These are phyloP conservation scores for Phellopilus nigrolimitatus DNA, from an alignment of 1,284 basidiomycete species.

Conservation along the genomic window DNA sequence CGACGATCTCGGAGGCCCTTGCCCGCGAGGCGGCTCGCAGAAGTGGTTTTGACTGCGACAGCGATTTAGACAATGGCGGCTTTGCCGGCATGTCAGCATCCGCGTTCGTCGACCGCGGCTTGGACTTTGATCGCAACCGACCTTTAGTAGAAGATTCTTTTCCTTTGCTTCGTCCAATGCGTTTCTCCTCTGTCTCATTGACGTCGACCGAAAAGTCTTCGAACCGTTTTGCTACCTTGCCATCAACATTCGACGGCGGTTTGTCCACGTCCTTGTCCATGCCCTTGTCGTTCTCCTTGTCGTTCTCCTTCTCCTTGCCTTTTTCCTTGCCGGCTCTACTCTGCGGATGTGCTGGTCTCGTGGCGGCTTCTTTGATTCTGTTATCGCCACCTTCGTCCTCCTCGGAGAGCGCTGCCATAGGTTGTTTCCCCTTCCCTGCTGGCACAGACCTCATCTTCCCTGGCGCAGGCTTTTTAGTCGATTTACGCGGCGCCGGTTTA, in stretches of 20 bases:
- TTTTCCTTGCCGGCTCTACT: slow-evolving; percentile 27
- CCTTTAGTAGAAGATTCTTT: neutral
- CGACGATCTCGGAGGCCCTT: slow-evolving; percentile 1
- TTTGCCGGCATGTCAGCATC: slow-evolving; percentile 4
- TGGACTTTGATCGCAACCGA: slow-evolving; percentile 13
- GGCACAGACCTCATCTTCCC: slow-evolving; percentile 6
- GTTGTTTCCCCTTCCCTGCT: slow-evolving; percentile 20
- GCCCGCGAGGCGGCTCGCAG: slow-evolving; percentile 7
- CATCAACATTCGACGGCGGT: slow-evolving; percentile 16
- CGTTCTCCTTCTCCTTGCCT: slow-evolving; percentile 27
- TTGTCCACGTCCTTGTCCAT: slow-evolving; percentile 10
- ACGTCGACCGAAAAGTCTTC: slow-evolving; percentile 13
- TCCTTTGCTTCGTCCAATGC: slow-evolving; percentile 1
- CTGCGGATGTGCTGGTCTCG: slow-evolving; percentile 21
- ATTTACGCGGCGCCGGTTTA: slow-evolving; percentile 18
- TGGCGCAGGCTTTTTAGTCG: slow-evolving; percentile 13
- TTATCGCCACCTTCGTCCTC: slow-evolving; percentile 20
- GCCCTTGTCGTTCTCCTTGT: slow-evolving; percentile 27
- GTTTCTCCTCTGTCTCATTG: slow-evolving; percentile 12
- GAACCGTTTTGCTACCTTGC: slow-evolving; percentile 8
- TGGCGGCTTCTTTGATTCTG: neutral
- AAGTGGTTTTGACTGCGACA: slow-evolving; percentile 8
- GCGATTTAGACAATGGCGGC: slow-evolving; percentile 1
- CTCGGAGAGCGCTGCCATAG: slow-evolving; percentile 25
- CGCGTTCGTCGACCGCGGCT: slow-evolving; percentile 6